A percentile compares a stretch with the other conserved stretches of the same genome.
Evolutionary conservation across 352 stramenopile species (phyloP).

Genomic region (Peronospora belbahrii): DNA sequence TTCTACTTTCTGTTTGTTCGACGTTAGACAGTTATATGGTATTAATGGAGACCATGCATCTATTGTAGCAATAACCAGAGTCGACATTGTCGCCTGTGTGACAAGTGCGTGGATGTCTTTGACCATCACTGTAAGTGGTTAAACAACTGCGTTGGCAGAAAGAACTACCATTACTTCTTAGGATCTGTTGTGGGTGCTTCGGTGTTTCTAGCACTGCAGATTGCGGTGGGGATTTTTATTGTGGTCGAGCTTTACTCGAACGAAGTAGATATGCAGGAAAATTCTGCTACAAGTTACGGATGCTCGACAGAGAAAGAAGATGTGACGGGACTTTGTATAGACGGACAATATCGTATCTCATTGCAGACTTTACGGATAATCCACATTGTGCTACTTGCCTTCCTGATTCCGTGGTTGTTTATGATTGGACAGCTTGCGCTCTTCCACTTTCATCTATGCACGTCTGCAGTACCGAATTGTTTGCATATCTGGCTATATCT

Average conservation of each 20-base stretch:
- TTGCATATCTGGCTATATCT: neutral
- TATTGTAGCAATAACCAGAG: conserved; percentile 70
- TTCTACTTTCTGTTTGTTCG: neutral
- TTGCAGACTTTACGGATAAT: conserved; percentile 51
- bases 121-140: conserved; percentile 97
- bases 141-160: conserved; percentile 92
- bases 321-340: conserved; percentile 36
- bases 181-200: conserved; percentile 59
- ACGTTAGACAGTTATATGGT: neutral
- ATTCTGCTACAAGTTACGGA: conserved; percentile 58
- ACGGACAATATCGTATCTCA: conserved; percentile 48
- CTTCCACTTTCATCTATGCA: conserved; percentile 84
- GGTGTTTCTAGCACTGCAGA: conserved; percentile 57
- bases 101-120: conserved; percentile 94
- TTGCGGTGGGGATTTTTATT: conserved; percentile 57
- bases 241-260: conserved; percentile 46
- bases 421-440: conserved; percentile 71
- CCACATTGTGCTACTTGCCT: conserved; percentile 53
- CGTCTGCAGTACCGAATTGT: conserved; percentile 6
- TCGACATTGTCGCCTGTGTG: conserved; percentile 92
- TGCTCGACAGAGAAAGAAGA: conserved; percentile 42
- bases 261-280: conserved; percentile 28
- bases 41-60: neutral
- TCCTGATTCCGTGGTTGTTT: conserved; percentile 67
- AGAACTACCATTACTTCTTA: conserved; percentile 82